phyloP scores from a whole-genome alignment of 2,329 filamentous ascomycete genomes.

The Ceratocystis colombiana region DNA sequence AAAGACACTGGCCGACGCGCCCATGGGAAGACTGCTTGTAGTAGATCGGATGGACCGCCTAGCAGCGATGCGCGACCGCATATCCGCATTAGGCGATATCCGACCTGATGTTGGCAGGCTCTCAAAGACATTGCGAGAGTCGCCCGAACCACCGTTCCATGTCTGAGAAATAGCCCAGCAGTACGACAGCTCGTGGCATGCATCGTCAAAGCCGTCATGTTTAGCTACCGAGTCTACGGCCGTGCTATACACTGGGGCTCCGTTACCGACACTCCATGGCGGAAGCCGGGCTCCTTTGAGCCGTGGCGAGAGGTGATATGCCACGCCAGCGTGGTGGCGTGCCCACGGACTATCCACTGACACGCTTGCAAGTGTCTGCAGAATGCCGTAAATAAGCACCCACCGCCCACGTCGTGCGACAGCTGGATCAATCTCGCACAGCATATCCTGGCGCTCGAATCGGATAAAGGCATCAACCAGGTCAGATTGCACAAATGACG shows the following conservation, averaged over 20 bases:
- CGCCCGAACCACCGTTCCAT: conserved; percentile 31
- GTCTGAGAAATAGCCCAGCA: conserved; percentile 41
- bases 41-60: conserved; percentile 28
- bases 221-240: conserved; percentile 21
- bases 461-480: conserved; percentile 46
- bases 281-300: conserved; percentile 43
- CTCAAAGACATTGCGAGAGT: conserved; percentile 29
- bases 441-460: conserved; percentile 46
- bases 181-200: conserved; percentile 42
- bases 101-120: conserved; percentile 28
- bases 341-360: conserved; percentile 48
- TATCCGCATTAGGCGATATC: conserved; percentile 27
- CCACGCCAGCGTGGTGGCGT: conserved; percentile 43
- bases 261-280: conserved; percentile 41
- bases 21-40: conserved; percentile 18
- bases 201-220: conserved; percentile 31
- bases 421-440: conserved; percentile 44
- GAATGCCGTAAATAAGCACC: conserved; percentile 50
- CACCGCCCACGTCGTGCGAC: conserved; percentile 49
- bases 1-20: conserved; percentile 17
- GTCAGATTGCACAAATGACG: conserved; percentile 42
- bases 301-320: conserved; percentile 48
- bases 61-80: not conserved
- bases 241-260: not conserved
- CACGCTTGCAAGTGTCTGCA: conserved; percentile 50